phyloP scores from a whole-genome alignment of 75 land plant genomes.

The Pinus albicaulis region DNA sequence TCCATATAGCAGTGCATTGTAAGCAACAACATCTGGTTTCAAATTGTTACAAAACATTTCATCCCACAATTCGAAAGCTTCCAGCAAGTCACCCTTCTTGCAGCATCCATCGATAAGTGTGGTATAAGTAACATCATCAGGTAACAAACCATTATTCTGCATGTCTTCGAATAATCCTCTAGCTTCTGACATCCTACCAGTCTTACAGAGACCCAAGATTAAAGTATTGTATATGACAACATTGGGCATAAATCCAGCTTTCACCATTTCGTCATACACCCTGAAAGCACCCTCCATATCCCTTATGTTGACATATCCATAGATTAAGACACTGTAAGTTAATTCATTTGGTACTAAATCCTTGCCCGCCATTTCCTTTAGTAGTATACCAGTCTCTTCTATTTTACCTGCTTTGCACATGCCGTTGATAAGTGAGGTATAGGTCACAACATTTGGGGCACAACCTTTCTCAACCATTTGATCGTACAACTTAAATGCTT shows the following conservation, averaged over 20 bases:
- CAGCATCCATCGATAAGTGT: conserved; percentile 58
- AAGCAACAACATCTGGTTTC: conserved; percentile 56
- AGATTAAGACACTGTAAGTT: conserved; percentile 41
- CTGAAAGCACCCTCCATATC: conserved; percentile 56
- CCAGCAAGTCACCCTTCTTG: conserved; percentile 36
- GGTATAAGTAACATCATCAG: conserved; percentile 69
- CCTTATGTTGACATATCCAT: conserved; percentile 30
- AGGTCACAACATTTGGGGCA: conserved; percentile 59
- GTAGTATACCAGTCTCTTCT: conserved; percentile 40
- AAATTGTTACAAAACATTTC: conserved; percentile 45
- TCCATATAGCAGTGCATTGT: conserved; percentile 57
- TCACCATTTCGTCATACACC: conserved; percentile 55
- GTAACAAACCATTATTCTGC: conserved; percentile 39
- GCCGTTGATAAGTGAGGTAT: conserved; percentile 58
- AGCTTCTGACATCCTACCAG: conserved; percentile 46
- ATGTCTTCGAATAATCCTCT: conserved; percentile 30
- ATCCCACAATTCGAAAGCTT: conserved; percentile 60
- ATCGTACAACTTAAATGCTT: conserved; percentile 44
- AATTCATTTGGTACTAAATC: conserved; percentile 49
- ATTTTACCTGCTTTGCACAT: conserved; percentile 63
- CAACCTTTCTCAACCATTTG: conserved; percentile 61
- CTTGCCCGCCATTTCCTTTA: conserved; percentile 53
- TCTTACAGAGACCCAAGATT: conserved; percentile 52
- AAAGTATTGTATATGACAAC: conserved; percentile 76
- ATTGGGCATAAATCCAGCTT: conserved; percentile 48